A percentile compares a stretch with the other conserved stretches of the same genome.
These are phyloP conservation scores for Fistulinella prunicolor DNA, from an alignment of 768 basidiomycete species.

Conservation along the genomic window DNA sequence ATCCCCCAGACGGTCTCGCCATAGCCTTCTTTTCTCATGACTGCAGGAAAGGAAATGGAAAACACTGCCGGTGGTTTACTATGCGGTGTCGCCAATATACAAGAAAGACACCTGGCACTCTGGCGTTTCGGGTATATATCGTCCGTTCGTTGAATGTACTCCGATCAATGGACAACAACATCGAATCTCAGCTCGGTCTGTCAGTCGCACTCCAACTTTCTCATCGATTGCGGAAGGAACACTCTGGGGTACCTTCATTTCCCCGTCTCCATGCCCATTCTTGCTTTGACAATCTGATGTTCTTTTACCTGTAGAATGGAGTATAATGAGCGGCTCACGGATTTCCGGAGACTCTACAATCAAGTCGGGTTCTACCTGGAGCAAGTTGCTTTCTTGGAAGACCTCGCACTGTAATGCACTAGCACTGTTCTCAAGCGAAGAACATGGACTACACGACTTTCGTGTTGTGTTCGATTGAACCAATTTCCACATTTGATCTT, in stretches of 20 bases:
- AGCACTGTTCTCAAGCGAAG: no score
- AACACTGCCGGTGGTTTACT: no score
- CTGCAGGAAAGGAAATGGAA: no score
- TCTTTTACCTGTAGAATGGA: not conserved
- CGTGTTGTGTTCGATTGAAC: no score
- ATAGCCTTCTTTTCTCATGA: no score
- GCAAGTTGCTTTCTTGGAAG: no score
- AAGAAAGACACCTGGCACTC: not conserved
- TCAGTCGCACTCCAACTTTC: not conserved
- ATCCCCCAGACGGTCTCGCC: no score
- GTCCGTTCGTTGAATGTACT: not conserved
- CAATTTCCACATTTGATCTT: not conserved
- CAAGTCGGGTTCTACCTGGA: no score
- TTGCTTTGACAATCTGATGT: not conserved
- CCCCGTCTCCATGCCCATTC: not conserved
- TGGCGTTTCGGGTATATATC: not conserved
- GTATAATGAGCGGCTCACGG: not conserved
- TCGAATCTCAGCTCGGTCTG: not conserved
- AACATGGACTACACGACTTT: no score
- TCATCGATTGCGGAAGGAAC: not conserved
- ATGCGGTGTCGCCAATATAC: no score
- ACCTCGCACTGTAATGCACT: no score
- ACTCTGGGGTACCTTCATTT: not conserved
- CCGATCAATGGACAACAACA: not conserved
- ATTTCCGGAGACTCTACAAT: not conserved